These are phyloP conservation scores for Rubia tinctorum DNA, from an alignment of 305 asterid species.

Conservation along the genomic window DNA sequence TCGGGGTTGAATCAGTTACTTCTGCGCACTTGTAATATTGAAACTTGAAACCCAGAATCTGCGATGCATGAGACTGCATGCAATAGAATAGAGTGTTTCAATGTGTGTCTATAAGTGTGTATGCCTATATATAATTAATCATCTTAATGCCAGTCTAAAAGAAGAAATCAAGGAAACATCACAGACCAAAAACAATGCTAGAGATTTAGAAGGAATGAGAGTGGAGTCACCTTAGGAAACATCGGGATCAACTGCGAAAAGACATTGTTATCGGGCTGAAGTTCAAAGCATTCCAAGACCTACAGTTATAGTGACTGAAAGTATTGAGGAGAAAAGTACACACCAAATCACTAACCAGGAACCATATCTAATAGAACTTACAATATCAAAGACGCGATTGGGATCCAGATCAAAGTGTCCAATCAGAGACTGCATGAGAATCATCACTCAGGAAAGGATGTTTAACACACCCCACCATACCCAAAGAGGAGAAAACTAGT, in stretches of 20 bases:
- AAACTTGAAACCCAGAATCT: slow-evolving; percentile 92
- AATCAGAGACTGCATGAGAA: slow-evolving; percentile 79
- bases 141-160: slow-evolving; percentile 8
- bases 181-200: slow-evolving; percentile 3
- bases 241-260: slow-evolving; percentile 91
- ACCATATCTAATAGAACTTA: slow-evolving; percentile 38
- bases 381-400: slow-evolving; percentile 95
- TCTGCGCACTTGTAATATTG: slow-evolving; percentile 89
- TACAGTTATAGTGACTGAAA: slow-evolving; percentile 22
- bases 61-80: slow-evolving; percentile 94
- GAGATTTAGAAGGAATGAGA: slow-evolving; percentile 8
- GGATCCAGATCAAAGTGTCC: slow-evolving; percentile 99
- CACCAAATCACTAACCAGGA: slow-evolving; percentile 6
- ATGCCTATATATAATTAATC: not conserved
- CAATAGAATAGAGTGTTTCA: slow-evolving; percentile 13
- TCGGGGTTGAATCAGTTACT: slow-evolving; percentile 58
- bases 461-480: slow-evolving; percentile 16
- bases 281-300: slow-evolving; percentile 97
- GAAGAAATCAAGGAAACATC: not conserved
- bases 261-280: slow-evolving; percentile 73
- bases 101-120: not conserved
- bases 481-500: not conserved
- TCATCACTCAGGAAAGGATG: slow-evolving; percentile 30
- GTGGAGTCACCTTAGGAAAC: slow-evolving; percentile 77
- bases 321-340: slow-evolving; percentile 7